These are phyloP conservation scores for Nannochloropsis gaditana DNA, from an alignment of 108 stramenopile genomes.

Conservation along the genomic window DNA sequence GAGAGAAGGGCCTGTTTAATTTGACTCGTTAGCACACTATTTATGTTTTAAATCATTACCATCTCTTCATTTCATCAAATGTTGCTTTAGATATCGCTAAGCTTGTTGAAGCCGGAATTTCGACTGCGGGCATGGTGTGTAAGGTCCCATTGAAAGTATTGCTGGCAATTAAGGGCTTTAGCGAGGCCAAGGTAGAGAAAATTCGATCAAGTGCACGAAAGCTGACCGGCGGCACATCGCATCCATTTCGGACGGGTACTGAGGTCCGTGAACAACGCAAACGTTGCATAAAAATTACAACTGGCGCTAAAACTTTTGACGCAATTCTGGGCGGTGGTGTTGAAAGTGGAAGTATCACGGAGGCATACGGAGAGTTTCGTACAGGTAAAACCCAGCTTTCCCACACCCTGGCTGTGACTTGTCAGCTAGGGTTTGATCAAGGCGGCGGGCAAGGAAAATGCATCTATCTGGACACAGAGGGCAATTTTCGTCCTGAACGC, in stretches of 20 bases:
- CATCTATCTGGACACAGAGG: constrained; percentile 51
- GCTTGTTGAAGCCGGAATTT: background rate
- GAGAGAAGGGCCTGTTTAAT: no score
- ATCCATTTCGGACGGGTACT: constrained; percentile 33
- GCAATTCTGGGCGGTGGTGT: constrained; percentile 59
- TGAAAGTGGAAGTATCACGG: constrained; percentile 58
- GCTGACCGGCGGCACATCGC: constrained; percentile 35
- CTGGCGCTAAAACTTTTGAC: constrained; percentile 46
- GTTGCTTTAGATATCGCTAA: background rate
- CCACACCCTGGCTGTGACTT: constrained; percentile 57
- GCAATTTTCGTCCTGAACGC: constrained; percentile 57
- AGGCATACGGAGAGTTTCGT: constrained; percentile 62
- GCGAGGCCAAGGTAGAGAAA: constrained; percentile 57
- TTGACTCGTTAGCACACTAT: no score
- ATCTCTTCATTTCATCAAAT: background rate
- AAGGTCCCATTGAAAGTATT: constrained; percentile 33
- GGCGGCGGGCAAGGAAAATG: constrained; percentile 47
- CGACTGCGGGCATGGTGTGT: background rate
- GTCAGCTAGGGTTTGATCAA: constrained; percentile 54
- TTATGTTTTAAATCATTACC: background rate
- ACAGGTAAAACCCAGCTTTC: constrained; percentile 61
- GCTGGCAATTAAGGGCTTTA: constrained; percentile 54
- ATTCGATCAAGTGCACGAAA: constrained; percentile 49
- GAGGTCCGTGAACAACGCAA: constrained; percentile 37
- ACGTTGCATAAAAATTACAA: constrained; percentile 38